These are phyloP conservation scores for Suillus lakei DNA, from an alignment of 768 basidiomycete genomes.

Conservation along the genomic window DNA sequence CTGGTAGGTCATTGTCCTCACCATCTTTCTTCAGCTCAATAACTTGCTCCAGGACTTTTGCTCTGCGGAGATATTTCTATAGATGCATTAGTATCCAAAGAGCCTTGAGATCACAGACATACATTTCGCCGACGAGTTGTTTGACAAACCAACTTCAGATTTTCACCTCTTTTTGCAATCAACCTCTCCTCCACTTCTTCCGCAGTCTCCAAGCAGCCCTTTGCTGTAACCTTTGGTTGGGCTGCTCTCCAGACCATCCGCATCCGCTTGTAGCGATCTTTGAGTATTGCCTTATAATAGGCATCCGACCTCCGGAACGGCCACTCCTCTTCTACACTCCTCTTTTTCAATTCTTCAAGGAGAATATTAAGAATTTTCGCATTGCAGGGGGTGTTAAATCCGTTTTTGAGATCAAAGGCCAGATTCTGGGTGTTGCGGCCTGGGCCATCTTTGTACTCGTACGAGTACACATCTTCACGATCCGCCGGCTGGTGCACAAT, in stretches of 20 bases:
- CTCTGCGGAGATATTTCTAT: too few relatives aligned
- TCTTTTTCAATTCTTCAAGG: constrained; percentile 7
- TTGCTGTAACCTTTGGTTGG: constrained; percentile 7
- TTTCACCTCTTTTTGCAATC: not conserved
- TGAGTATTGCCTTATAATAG: constrained; percentile 7
- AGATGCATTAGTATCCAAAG: too few relatives aligned
- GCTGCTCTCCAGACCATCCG: constrained; percentile 5
- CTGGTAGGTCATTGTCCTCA: too few relatives aligned
- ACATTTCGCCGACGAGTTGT: constrained; percentile 10
- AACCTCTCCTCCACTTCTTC: constrained; percentile 8
- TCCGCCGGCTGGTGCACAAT: constrained; percentile 6
- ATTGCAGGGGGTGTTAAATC: constrained; percentile 7
- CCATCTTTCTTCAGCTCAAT: too few relatives aligned
- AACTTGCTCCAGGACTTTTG: too few relatives aligned
- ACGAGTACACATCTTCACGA: constrained; percentile 11
- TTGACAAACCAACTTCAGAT: constrained; percentile 9
- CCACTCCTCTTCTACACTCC: constrained; percentile 8
- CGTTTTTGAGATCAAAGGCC: constrained; percentile 8
- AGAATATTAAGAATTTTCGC: constrained; percentile 6
- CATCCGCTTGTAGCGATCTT: constrained; percentile 13
- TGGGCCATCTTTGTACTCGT: constrained; percentile 16
- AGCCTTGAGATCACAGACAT: not conserved
- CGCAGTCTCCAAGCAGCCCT: constrained; percentile 8
- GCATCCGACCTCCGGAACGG: constrained; percentile 3
- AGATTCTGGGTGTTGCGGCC: constrained; percentile 6